Evolutionary conservation across 2,329 filamentous ascomycete species (phyloP), one percentile per base, ranked within the genome.

Genomic region (Apiospora phragmitis): DNA sequence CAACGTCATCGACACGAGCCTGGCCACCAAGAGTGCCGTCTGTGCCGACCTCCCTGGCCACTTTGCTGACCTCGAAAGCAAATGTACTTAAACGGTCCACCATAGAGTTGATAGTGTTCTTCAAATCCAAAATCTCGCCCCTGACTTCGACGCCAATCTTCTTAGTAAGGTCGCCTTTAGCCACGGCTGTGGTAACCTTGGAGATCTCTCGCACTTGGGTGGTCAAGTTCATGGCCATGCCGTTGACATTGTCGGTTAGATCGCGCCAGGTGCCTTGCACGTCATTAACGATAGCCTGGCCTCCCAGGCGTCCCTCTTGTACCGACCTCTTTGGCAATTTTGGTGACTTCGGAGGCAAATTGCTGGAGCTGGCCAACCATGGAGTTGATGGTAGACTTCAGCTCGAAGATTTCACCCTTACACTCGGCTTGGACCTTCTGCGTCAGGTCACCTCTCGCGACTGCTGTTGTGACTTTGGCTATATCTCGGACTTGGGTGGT

Each of bases 51-150:
- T 98, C 95, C 80, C 94, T 92, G 67, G 95, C 95, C 74, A 98
- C 91, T 80, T 96, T 95, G 80, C 95, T 98, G 80, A 98, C 95
- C 81, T 98, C 95, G 76, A 96, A 96, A 70, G 95, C 95, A 80
- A 98, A 98, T 65, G 95, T 95, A 76, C 97, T 94, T 62, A 98
- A 87, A 77, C 97, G 94, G 81, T 98, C 95, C 80, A 98, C 96
- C 95, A 98, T 98, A 79, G 93, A 97, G 82, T 98, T 98, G 85
- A 98, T 98, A 9, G 95, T 99, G 78, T 95, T 94, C 84, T 99
- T 99, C 73, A 99, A 86, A 79, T 97, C 94, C 68, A 97, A 84
- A 76, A 99, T 98, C 84, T 99, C 96, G 78, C 95, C 95, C 81
- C 94, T 91, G 69, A 94, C 96, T 76, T 97, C 94, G 74, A 97